Evolutionary conservation across 306 rosid species (phyloP).

Genomic region (Dalbergia oliveri): DNA sequence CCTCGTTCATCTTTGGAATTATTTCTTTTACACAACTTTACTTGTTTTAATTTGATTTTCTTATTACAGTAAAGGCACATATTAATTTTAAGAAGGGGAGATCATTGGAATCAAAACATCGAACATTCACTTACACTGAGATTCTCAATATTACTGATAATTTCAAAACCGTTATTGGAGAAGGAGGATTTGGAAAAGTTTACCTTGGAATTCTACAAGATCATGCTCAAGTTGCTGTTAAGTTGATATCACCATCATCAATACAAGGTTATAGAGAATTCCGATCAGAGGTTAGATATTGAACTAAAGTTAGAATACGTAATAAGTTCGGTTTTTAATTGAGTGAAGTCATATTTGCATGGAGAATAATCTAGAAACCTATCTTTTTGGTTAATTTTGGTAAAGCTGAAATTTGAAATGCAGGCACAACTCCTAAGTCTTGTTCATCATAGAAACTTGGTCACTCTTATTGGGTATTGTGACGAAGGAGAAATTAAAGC

Average conservation of each 20-base stretch:
- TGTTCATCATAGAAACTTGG: constrained; percentile 47
- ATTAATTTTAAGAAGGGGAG: neutral
- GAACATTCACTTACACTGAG: constrained; percentile 37
- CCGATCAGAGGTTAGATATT: constrained; percentile 46
- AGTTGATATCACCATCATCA: constrained; percentile 56
- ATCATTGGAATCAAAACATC: constrained; percentile 36
- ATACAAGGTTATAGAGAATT: constrained; percentile 54
- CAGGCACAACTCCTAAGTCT: constrained; percentile 36
- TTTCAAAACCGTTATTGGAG: constrained; percentile 51
- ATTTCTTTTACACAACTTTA: neutral
- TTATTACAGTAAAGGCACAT: neutral
- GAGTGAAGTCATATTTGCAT: neutral
- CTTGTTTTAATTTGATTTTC: constrained; percentile 1
- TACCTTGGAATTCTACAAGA: constrained; percentile 44
- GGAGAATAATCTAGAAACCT: neutral
- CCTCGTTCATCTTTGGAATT: too few relatives aligned
- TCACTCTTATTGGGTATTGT: constrained; percentile 46
- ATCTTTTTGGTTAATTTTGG: neutral
- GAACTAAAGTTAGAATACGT: neutral
- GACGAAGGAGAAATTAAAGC: constrained; percentile 33
- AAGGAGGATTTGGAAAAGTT: constrained; percentile 65
- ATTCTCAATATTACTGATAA: constrained; percentile 50
- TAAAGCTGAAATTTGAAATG: neutral
- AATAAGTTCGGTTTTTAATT: neutral
- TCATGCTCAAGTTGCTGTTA: constrained; percentile 52